Evolutionary conservation across 768 basidiomycete species (phyloP), one percentile per base, ranked within the genome.

Genomic region (Lentinula guzmanii): DNA sequence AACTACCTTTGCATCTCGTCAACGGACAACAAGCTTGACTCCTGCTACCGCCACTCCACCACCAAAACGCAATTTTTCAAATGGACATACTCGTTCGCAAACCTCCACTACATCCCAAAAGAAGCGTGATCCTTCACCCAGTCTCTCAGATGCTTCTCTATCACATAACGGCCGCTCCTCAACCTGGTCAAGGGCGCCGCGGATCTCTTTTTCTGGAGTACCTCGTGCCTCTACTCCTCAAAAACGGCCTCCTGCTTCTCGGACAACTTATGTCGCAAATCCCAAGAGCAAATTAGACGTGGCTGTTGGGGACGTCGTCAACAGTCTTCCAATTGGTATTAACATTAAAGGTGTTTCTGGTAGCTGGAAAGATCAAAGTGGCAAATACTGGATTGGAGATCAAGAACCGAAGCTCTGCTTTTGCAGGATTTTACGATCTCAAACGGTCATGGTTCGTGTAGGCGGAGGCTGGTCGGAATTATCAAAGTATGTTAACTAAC

Each of bases 361-460:
- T 55, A 89, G 86, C 6, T 96, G 93, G 93, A 86, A 87, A 70
- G 94, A 95, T 70, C 87, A 91, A 73, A 94, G 93, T 63, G 94
- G 94, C 18, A 94, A 95, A 69, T 95, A 95, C 69, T 96, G 93
- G 94, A 97, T 96, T 66, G 95, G 95, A 13, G 88, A 93, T 65
- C 86, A 92, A 66, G 92, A 95, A 56, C 85, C 93, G 5, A 93
- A 87, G 71, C 77, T 96, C 35, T 95, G 93, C 72, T 96, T 94
- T 72, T 94, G 93, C 71, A 84, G 95, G 31, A 96, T 96, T 51
- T 75, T 96, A 31, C 86, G 93, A 10, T 93, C 90, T 1, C 90
- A 93, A 67, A 94, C 91, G 0, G 94, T 96, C 64, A 97, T 97
- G 95, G 95, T 98, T 48, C 85, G 95, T 62, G 93, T 97, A 13